Evolutionary conservation across 2,329 filamentous ascomycete species (phyloP).

Genomic region (Nemania sp.): DNA sequence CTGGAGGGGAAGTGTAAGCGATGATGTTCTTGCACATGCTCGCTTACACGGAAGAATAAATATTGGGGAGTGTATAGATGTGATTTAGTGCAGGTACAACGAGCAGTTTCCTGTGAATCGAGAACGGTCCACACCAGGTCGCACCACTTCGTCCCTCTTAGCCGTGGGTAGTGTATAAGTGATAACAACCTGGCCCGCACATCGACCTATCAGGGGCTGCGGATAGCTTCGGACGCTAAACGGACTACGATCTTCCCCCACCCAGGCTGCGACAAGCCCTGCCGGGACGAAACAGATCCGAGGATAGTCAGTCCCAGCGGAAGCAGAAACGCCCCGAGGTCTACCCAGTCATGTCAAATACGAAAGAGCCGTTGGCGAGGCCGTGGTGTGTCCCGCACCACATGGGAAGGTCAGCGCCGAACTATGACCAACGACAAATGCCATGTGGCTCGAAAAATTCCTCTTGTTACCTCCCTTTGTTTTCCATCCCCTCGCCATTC

Average conservation of each 20-base stretch:
- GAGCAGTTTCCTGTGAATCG: not conserved
- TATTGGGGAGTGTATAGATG: too few relatives aligned
- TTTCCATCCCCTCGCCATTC: too few relatives aligned
- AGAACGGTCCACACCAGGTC: not conserved
- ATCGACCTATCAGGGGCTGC: slow-evolving; percentile 2
- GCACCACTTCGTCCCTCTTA: too few relatives aligned
- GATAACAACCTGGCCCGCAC: not conserved
- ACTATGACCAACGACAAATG: slow-evolving; percentile 9
- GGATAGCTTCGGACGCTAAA: slow-evolving; percentile 28
- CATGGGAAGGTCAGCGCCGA: slow-evolving; percentile 16
- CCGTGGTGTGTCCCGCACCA: not conserved
- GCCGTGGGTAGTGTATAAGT: too few relatives aligned
- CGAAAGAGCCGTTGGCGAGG: not conserved
- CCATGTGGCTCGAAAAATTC: slow-evolving; percentile 1
- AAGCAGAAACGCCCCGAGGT: too few relatives aligned
- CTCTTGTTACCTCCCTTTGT: slow-evolving; percentile 5
- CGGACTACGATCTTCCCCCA: slow-evolving; percentile 1
- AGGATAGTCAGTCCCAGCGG: not conserved
- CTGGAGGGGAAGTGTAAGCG: slow-evolving; percentile 15
- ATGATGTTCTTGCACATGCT: slow-evolving; percentile 1
- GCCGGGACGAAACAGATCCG: slow-evolving; percentile 24
- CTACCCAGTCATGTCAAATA: not conserved
- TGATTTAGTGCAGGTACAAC: not conserved
- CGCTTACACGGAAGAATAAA: slow-evolving; percentile 11
- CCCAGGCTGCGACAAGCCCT: slow-evolving; percentile 10